Evolutionary conservation across 2,329 filamentous ascomycete species (phyloP).

Genomic region (Lizonia empirigonia): DNA sequence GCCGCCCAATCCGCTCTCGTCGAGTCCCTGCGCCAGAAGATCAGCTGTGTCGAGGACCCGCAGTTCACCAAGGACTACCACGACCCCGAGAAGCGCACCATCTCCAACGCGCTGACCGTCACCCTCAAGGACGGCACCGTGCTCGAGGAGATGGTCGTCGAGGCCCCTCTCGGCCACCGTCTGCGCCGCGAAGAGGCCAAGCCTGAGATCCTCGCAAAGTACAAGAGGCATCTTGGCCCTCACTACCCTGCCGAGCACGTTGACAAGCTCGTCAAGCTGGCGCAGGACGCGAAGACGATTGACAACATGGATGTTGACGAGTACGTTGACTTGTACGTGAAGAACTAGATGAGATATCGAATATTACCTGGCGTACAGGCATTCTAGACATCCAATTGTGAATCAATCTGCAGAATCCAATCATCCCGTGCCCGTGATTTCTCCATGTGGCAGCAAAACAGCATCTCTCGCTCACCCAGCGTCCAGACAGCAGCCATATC

Average conservation of each 20-base stretch:
- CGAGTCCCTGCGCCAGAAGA: conserved; percentile 89
- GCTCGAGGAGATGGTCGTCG: conserved; percentile 86
- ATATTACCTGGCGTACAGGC: no score
- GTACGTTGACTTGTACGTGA: conserved; percentile 87
- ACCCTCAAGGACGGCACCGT: conserved; percentile 93
- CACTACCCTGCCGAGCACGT: conserved; percentile 81
- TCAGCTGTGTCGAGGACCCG: conserved; percentile 94
- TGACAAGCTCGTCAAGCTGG: conserved; percentile 80
- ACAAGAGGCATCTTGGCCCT: conserved; percentile 84
- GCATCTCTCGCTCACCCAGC: no score
- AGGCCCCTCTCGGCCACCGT: conserved; percentile 92
- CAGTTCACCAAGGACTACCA: conserved; percentile 97
- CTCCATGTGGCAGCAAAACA: no score
- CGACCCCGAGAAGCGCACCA: conserved; percentile 88
- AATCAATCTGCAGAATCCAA: no score
- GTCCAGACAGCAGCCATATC: no score
- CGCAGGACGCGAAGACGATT: conserved; percentile 74
- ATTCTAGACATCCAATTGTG: no score
- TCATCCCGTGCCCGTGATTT: no score
- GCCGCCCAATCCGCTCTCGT: conserved; percentile 88
- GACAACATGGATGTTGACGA: conserved; percentile 85
- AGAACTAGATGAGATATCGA: conserved; percentile 48
- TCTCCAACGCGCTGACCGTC: conserved; percentile 95
- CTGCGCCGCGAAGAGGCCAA: conserved; percentile 94
- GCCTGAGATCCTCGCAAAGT: conserved; percentile 95